These are phyloP conservation scores for Elongisporangium undulatum DNA, from an alignment of 352 stramenopile species.

Conservation along the genomic window DNA sequence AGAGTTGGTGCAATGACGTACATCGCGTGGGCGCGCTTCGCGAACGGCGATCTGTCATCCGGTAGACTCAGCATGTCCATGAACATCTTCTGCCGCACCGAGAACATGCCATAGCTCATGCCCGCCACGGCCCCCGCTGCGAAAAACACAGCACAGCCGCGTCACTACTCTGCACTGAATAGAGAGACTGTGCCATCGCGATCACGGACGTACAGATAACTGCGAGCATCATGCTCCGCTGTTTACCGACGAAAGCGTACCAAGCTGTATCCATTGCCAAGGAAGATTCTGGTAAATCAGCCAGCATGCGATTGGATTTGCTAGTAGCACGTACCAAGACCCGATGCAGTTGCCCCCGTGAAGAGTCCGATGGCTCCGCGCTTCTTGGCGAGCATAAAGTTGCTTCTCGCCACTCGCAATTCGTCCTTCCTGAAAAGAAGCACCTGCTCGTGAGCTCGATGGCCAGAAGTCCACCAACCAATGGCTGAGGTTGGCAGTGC, in stretches of 20 bases:
- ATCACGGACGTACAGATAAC: neutral
- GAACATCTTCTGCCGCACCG: conserved; percentile 28
- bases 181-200: no score
- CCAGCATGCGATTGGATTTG: neutral
- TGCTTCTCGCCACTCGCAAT: neutral
- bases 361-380: neutral
- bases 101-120: conserved; percentile 28
- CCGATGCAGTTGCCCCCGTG: neutral
- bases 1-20: no score
- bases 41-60: conserved; percentile 32
- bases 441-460: neutral
- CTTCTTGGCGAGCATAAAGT: neutral
- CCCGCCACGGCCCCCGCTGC: conserved; percentile 24
- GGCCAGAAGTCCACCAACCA: neutral
- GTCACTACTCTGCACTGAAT: no score
- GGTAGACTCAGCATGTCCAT: conserved; percentile 31
- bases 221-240: neutral
- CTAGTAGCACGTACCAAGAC: neutral
- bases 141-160: neutral
- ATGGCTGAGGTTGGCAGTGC: neutral
- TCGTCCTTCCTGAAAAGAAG: neutral
- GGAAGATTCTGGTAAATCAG: no score
- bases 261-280: neutral
- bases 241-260: neutral
- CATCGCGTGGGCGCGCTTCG: conserved; percentile 16